These are phyloP conservation scores for Silene noctiflora DNA, from an alignment of 179 eudicot species.

Conservation along the genomic window DNA sequence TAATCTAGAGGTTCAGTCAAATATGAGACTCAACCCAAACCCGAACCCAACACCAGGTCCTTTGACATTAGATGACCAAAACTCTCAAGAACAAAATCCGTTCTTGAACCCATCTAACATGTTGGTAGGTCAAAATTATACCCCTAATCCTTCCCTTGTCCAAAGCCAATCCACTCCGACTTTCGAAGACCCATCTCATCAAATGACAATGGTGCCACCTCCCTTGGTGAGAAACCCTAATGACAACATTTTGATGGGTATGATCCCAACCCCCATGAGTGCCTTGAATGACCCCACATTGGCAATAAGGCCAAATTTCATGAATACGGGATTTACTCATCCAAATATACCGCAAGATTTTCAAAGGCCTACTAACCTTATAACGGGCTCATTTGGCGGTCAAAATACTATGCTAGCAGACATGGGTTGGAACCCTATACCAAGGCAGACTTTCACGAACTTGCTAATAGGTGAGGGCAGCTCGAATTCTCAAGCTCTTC, in stretches of 20 bases:
- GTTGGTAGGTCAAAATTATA: background rate
- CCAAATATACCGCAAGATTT: background rate
- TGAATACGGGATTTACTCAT: background rate
- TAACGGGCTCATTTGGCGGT: background rate
- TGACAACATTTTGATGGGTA: conserved; percentile 10
- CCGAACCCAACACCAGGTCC: background rate
- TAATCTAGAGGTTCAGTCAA: background rate
- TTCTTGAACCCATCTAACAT: background rate
- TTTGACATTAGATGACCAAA: background rate
- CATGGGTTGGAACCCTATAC: background rate
- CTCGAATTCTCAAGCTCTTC: background rate
- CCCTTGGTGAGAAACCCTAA: conserved; percentile 1
- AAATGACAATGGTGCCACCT: conserved; percentile 15
- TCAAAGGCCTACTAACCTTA: background rate
- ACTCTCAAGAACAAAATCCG: background rate
- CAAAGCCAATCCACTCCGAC: background rate
- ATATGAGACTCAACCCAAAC: background rate
- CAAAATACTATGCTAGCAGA: background rate
- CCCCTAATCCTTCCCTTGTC: background rate
- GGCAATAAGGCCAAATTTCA: conserved; percentile 4
- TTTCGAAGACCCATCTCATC: background rate
- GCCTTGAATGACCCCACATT: conserved; percentile 1
- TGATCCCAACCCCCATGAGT: background rate
- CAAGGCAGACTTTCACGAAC: background rate
- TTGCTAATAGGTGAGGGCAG: background rate